Conservation (phyloP, 495 filamentous ascomycete genomes). For the Aspergillus panamensis region DNA sequence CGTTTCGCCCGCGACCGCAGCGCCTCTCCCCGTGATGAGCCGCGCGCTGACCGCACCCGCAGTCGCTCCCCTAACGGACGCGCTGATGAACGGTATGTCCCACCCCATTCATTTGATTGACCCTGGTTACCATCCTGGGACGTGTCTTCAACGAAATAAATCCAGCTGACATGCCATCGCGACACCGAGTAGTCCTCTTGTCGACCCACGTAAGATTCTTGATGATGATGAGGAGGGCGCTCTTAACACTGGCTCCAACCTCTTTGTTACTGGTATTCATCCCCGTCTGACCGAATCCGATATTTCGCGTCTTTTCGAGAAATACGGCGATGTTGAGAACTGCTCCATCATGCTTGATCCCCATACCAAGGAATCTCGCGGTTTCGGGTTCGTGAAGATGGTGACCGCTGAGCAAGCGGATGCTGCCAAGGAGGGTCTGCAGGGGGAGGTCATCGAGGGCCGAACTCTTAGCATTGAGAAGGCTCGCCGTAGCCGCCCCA, state of each 20-base stretch:
- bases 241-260: conserved; percentile 90
- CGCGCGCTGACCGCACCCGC: conserved; percentile 69
- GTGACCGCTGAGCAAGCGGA: conserved; percentile 87
- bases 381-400: conserved; percentile 99
- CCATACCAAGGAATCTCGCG: conserved; percentile 95
- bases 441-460: conserved; percentile 93
- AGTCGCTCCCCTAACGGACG: conserved; percentile 72
- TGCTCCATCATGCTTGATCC: conserved; percentile 99
- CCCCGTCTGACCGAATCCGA: conserved; percentile 88
- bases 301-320: conserved; percentile 92
- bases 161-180: conserved; percentile 1
- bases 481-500: conserved; percentile 87
- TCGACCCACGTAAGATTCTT: conserved; percentile 46
- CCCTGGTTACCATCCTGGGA: neutral
- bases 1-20: conserved; percentile 86
- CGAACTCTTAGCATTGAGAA: conserved; percentile 98
- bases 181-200: conserved; percentile 25
- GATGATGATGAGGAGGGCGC: conserved; percentile 77
- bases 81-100: conserved; percentile 68
- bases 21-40: conserved; percentile 80
- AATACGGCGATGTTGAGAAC: conserved; percentile 97
- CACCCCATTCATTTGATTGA: neutral
- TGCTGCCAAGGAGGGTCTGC: conserved; percentile 92
- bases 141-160: neutral
- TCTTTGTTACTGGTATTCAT: conserved; percentile 98